Base-by-base conservation (phyloP, 2,329 filamentous ascomycete genomes). In the Fusarium veterinarium region DNA sequence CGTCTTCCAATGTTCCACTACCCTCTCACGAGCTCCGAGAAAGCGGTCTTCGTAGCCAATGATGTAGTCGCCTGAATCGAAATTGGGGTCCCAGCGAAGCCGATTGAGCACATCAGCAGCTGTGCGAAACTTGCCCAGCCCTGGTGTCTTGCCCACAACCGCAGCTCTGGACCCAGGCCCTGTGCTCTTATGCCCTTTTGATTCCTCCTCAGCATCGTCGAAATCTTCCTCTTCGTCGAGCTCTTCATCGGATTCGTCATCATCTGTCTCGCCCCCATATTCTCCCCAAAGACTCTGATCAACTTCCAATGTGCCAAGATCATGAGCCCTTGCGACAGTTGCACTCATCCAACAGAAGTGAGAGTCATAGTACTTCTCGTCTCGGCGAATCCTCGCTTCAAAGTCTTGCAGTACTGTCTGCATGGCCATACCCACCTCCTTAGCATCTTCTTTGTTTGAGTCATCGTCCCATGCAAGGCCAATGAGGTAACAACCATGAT, bases 1-100 rank as follows among this genome's bases (percentile, higher is more conserved):
- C 20, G 81, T 83, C 81, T 88, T 90, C 90, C 90, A 91, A 35
- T 83, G 80, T 57, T 85, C 86, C 9, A 91, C 79, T 4, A 83
- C 77, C 70, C 86, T 87, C 78, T 91, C 89, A 71, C 83, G 84
- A 5, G 84, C 82, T 3, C 88, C 89, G 8, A 83, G 67, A 74
- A 91, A 91, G 20, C 90, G 84, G 77, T 91, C 90, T 73, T 89
- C 86, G 72, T 91, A 91, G 3, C 89, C 89, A 53, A 91, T 84
- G 9, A 91, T 69, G 71, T 86, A 90, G 68, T 90, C 86, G 25
- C 79, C 79, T 51, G 83, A 82, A 72, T 90, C 84, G 44, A 90
- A 81, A 23, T 78, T 80, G n/a, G 83, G 80, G 71, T 91, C 89
- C 89, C 89, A 91, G 25, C 88, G 86, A 51, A 91, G 81, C 20